Evolutionary conservation across 2,329 filamentous ascomycete genomes (phyloP), one percentile per base, ranked within the genome.

Genomic region (Furcasterigmium sp.): DNA sequence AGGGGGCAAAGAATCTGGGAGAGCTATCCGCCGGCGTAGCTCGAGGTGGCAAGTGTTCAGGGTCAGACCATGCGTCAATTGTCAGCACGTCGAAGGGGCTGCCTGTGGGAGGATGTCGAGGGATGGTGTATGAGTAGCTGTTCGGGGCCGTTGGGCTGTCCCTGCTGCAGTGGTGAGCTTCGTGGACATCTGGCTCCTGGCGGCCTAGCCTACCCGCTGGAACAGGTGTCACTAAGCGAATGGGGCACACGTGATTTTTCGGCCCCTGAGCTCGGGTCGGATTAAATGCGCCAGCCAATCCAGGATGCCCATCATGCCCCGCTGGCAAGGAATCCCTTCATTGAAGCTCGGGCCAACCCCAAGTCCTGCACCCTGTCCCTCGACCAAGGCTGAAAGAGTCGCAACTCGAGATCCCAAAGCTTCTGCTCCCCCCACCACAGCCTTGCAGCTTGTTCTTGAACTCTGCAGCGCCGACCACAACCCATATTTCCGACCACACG

Each of bases 211-310:
- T 53, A 51, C 55, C 60, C 54, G n/a, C 32, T 17, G n/a, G 62
- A 62, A 65, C 60, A 65, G 61, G 62, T 65, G 63, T 61, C 63
- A 66, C 61, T 61, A 62, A 64, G 55, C 53, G 52, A 57, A 45
- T 49, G 42, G 26, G 29, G 44, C 15, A 41, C 63, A 66, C 63
- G 62, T 65, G 63, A 59, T 44, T 25, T 21, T 9, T 13, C 40
- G 43, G 47, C 42, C 42, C 38, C 29, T 36, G 38, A 37, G 14
- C 26, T 34, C 45, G 47, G 45, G 43, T 28, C 47, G 47, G 47
- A 49, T 49, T 49, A 49, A 46, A 37, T 32, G 17, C 15, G 17
- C 26, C 40, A 38, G 40, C 25, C 15, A 25, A 26, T 26, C 7
- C 23, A 7, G 23, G 23, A 11, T n/a, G 11, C 23, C 11, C 23